phyloP scores from a whole-genome alignment of 306 rosid genomes.

The Fragaria ananassa region DNA sequence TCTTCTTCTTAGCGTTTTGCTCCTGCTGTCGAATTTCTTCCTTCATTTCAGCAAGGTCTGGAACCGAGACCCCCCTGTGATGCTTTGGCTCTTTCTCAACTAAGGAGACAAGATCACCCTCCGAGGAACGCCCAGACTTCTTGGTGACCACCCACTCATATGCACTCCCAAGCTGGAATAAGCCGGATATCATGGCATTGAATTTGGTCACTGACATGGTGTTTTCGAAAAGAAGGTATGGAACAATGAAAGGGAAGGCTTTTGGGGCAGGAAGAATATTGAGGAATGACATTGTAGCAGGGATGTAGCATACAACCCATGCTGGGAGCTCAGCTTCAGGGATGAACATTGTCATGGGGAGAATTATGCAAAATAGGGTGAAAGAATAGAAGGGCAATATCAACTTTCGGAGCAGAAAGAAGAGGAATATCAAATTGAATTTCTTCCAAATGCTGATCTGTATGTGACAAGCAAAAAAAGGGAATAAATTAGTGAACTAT shows the following conservation, averaged over 20 bases:
- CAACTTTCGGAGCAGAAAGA: slow-evolving; percentile 82
- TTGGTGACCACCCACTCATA: slow-evolving; percentile 95
- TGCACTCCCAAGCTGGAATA: slow-evolving; percentile 88
- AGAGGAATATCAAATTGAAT: slow-evolving; percentile 86
- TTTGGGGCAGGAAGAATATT: slow-evolving; percentile 89
- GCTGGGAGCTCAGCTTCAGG: slow-evolving; percentile 83
- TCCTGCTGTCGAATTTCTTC: slow-evolving; percentile 58
- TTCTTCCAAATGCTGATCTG: slow-evolving; percentile 90
- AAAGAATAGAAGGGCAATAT: slow-evolving; percentile 88
- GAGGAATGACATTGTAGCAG: slow-evolving; percentile 85
- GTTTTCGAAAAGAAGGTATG: slow-evolving; percentile 90
- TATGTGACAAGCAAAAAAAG: slow-evolving; percentile 32
- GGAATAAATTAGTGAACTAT: not conserved
- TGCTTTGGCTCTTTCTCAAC: slow-evolving; percentile 54
- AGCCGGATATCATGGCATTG: slow-evolving; percentile 91
- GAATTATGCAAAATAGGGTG: slow-evolving; percentile 84
- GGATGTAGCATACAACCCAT: slow-evolving; percentile 90
- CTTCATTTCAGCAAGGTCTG: slow-evolving; percentile 59
- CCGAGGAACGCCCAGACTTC: slow-evolving; percentile 88
- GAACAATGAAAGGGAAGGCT: slow-evolving; percentile 89
- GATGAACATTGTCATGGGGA: slow-evolving; percentile 92
- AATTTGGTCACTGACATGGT: slow-evolving; percentile 93
- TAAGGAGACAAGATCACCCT: slow-evolving; percentile 74
- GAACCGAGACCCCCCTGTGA: slow-evolving; percentile 60
- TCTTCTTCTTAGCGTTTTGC: slow-evolving; percentile 48